These are phyloP conservation scores for Naumovozyma dairenensis DNA, from an alignment of 805 yeast species.

Conservation along the genomic window DNA sequence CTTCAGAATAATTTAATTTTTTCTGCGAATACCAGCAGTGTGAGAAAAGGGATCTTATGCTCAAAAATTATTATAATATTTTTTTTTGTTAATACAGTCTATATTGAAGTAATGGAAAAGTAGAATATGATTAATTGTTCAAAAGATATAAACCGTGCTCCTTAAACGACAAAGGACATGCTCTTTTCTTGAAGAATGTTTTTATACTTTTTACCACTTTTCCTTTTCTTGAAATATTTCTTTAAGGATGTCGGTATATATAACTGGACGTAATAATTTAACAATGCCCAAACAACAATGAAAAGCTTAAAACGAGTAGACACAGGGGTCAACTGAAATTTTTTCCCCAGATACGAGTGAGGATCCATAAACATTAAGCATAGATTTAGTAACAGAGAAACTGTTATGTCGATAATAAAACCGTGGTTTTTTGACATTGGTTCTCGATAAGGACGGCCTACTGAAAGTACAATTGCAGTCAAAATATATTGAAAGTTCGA, in stretches of 20 bases:
- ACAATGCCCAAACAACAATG: slow-evolving; percentile 37
- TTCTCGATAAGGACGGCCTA: slow-evolving; percentile 89
- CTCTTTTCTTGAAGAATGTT: slow-evolving; percentile 15
- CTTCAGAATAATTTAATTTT: slow-evolving; percentile 2
- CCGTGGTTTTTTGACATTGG: slow-evolving; percentile 59
- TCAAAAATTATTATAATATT: too few species aligned
- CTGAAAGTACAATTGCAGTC: slow-evolving; percentile 73
- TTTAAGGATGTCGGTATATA: slow-evolving; percentile 29
- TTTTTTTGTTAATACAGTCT: too few species aligned
- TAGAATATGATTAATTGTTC: too few species aligned
- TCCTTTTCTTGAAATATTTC: slow-evolving; percentile 27
- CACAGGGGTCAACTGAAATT: slow-evolving; percentile 68
- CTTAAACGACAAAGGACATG: slow-evolving; percentile 3
- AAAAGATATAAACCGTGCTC: too few species aligned
- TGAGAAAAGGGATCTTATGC: too few species aligned
- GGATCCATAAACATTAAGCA: slow-evolving; percentile 46
- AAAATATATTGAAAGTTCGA: slow-evolving; percentile 85
- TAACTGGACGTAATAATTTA: slow-evolving; percentile 38
- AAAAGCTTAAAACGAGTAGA: slow-evolving; percentile 39
- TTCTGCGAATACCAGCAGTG: too few species aligned
- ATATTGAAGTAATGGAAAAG: too few species aligned
- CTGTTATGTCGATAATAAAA: slow-evolving; percentile 51
- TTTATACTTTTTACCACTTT: slow-evolving; percentile 33
- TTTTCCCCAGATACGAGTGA: slow-evolving; percentile 45
- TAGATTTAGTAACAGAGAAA: slow-evolving; percentile 42